Conservation (phyloP, 208 protist species). For the Leishmania tarentolae region DNA sequence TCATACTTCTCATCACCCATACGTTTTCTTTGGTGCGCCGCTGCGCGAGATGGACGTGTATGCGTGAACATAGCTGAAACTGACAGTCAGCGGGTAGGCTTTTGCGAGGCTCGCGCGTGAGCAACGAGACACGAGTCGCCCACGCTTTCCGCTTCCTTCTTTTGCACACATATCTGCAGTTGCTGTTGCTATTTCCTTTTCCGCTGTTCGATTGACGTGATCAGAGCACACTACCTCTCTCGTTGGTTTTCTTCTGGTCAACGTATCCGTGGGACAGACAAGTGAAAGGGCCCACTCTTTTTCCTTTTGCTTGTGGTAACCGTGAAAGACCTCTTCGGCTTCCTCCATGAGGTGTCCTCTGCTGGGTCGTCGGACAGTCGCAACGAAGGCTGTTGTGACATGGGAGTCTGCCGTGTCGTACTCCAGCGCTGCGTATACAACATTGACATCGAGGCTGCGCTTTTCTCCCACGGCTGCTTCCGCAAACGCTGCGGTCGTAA, state of each 20-base stretch:
- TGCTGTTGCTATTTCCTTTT: not conserved
- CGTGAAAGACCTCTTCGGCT: not conserved
- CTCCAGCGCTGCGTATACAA: not conserved
- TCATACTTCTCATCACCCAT: not conserved
- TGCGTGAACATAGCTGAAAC: not conserved
- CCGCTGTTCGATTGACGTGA: not conserved
- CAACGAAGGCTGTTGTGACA: not conserved
- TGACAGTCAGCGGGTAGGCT: not conserved
- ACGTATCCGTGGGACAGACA: not conserved
- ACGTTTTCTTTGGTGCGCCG: not conserved
- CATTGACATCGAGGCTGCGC: constrained; percentile 15
- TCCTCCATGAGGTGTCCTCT: not conserved
- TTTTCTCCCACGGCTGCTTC: not conserved
- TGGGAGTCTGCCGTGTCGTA: not conserved
- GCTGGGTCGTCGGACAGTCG: not conserved
- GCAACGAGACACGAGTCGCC: not conserved
- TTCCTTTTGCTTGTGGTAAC: not conserved
- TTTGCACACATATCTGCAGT: not conserved
- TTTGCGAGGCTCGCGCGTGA: not conserved
- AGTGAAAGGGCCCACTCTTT: not conserved
- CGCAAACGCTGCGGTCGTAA: not conserved
- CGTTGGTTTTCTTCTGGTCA: not conserved
- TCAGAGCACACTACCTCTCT: not conserved
- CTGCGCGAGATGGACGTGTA: not conserved
- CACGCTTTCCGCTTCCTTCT: not conserved